phyloP scores from a whole-genome alignment of 2,329 filamentous ascomycete species.

The Venturia pyrina region DNA sequence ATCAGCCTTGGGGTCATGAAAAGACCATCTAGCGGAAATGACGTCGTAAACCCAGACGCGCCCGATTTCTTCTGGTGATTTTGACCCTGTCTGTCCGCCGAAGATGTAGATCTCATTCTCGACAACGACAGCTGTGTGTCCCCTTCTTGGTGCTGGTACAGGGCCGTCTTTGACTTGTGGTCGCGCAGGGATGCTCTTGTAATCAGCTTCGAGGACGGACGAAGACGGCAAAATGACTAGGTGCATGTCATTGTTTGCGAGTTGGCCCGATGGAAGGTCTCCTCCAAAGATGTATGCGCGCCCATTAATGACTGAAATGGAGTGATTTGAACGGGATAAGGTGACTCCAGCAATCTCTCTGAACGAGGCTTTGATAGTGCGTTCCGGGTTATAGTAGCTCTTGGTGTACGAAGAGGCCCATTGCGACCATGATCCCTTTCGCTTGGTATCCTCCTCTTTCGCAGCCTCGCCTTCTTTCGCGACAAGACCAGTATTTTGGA shows the following conservation, averaged over 20 bases:
- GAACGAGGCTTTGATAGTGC: constrained; percentile 42
- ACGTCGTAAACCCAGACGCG: constrained; percentile 37
- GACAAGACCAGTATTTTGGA: background rate
- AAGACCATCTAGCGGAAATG: constrained; percentile 29
- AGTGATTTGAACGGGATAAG: constrained; percentile 41
- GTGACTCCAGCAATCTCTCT: constrained; percentile 34
- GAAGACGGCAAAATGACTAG: constrained; percentile 40
- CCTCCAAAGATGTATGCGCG: constrained; percentile 49
- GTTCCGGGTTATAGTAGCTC: constrained; percentile 37
- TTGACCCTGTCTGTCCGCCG: constrained; percentile 25
- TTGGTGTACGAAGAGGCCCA: constrained; percentile 39
- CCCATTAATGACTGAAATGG: constrained; percentile 42
- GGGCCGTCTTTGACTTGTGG: constrained; percentile 18
- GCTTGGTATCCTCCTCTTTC: constrained; percentile 20
- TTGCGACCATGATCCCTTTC: constrained; percentile 20
- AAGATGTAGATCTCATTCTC: constrained; percentile 36
- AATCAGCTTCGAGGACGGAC: constrained; percentile 33
- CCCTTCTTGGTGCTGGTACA: constrained; percentile 29
- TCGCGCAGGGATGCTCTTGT: constrained; percentile 26
- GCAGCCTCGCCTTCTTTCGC: background rate
- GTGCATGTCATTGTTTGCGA: constrained; percentile 36
- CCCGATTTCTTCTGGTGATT: constrained; percentile 23
- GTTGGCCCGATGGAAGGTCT: constrained; percentile 22
- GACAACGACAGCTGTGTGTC: constrained; percentile 33
- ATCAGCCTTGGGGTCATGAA: constrained; percentile 25